Base-by-base conservation (phyloP, 495 filamentous ascomycete genomes). In the Clavariopsis aquatica region DNA sequence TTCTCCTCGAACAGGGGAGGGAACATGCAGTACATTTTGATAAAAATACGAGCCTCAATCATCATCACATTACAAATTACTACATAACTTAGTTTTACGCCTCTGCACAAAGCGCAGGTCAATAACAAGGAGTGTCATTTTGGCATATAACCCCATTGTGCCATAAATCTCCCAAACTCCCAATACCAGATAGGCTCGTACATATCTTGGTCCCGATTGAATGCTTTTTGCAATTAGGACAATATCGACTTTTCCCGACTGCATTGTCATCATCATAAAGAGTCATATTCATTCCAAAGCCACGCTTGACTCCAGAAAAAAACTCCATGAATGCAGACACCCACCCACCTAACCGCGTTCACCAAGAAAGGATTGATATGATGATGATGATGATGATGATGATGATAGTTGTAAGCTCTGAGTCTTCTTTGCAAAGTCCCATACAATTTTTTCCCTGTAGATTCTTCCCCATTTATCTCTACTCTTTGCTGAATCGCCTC, bases 401-500 rank as follows among this genome's bases (percentile, higher is more conserved):
- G n/a, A n/a, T 57, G 23, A 52, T 52, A 57, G 61, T 34, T 52
- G 54, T 19, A 15, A 49, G 38, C 15, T 10, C 10, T 27, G 15
- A 46, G 10, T 4, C 34, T 23, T 26, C 12, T 23, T 41, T 10
- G 31, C 15, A 13, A 15, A 52, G 17, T 13, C 51, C 27, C 52
- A 51, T 57, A 8, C 51, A 52, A 52, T 45, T 46, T 17, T 15
- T 15, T 20, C 49, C 19, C n/a, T 31, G 38, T 15, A 53, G 43
- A 13, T 38, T 52, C 45, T 23, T 6, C 12, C 8, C 43, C 28
- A 38, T 56, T n/a, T 47, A 56, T 49, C 26, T 61, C 63, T 76
- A 81, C 6, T 78, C 72, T 75, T 87, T 93, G 81, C 87, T 93
- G 73, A 96, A 94, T 19, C 87, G 81, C 55, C 84, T 84, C 72